Percentiles rank a stretch among this genome's conserved stretches.
phyloP scores from a whole-genome alignment of 2,329 filamentous ascomycete species.

The Camillea tinctor region DNA sequence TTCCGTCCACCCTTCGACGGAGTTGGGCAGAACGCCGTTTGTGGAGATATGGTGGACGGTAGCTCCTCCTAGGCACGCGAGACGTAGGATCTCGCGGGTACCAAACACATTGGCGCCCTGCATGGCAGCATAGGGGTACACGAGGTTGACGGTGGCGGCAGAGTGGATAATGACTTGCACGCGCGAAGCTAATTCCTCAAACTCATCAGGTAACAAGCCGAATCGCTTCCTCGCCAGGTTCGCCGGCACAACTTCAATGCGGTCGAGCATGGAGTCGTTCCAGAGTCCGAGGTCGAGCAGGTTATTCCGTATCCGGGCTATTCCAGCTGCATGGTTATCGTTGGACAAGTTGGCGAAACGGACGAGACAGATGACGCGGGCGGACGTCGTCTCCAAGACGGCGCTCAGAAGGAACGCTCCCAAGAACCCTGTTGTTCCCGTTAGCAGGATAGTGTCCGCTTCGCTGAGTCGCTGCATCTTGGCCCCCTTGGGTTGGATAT shows the following conservation, averaged over 20 bases:
- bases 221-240: slow-evolving; percentile 69
- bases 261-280: slow-evolving; percentile 74
- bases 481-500: slow-evolving; percentile 59
- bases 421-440: slow-evolving; percentile 73
- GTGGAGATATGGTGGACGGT: slow-evolving; percentile 79
- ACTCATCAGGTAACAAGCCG: slow-evolving; percentile 64
- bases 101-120: slow-evolving; percentile 75
- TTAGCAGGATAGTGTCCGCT: slow-evolving; percentile 68
- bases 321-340: slow-evolving; percentile 63
- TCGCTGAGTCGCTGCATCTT: slow-evolving; percentile 60
- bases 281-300: slow-evolving; percentile 76
- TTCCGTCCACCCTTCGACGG: slow-evolving; percentile 69
- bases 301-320: slow-evolving; percentile 72
- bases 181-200: slow-evolving; percentile 62
- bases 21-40: slow-evolving; percentile 74
- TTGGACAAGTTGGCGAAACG: slow-evolving; percentile 67
- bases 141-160: slow-evolving; percentile 75
- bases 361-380: slow-evolving; percentile 70
- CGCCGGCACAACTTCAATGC: slow-evolving; percentile 72
- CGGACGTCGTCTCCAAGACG: slow-evolving; percentile 65
- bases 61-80: slow-evolving; percentile 65
- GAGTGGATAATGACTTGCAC: slow-evolving; percentile 76
- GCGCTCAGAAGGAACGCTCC: slow-evolving; percentile 72
- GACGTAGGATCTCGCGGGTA: slow-evolving; percentile 71
- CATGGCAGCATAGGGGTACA: slow-evolving; percentile 78